Evolutionary conservation across 805 yeast genomes (phyloP).

Genomic region (Teunomyces barrocoloradensis): DNA sequence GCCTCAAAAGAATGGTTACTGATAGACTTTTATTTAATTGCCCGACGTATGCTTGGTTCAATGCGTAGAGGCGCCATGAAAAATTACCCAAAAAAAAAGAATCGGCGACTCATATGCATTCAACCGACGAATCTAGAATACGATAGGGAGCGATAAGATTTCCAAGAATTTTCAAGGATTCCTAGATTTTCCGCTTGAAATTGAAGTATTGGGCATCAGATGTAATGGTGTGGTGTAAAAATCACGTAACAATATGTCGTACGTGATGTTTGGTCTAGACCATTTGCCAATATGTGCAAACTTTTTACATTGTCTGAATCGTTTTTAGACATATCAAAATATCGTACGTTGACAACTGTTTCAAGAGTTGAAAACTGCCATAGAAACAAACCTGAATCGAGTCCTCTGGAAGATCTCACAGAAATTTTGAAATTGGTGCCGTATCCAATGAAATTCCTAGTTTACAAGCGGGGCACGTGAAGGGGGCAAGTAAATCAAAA

Average conservation of each 20-base stretch:
- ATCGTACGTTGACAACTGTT: neutral
- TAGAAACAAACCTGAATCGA: neutral
- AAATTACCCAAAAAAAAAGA: neutral
- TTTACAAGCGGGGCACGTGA: neutral
- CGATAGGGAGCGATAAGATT: neutral
- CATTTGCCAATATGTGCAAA: neutral
- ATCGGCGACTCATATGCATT: neutral
- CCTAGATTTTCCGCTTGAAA: neutral
- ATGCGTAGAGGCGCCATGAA: neutral
- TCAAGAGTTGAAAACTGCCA: neutral
- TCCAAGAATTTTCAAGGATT: neutral
- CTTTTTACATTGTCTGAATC: neutral
- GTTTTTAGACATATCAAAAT: neutral
- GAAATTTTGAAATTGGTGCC: constrained; percentile 1
- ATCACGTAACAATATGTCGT: neutral
- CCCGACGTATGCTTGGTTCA: neutral
- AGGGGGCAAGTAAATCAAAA: neutral
- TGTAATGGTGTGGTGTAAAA: neutral
- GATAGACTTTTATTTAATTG: neutral
- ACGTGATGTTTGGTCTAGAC: neutral
- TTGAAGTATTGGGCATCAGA: neutral
- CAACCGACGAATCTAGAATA: neutral
- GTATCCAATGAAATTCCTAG: neutral
- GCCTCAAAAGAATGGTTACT: neutral
- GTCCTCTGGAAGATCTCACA: neutral